Conservation (phyloP, 768 basidiomycete species). For the Serendipita sp. region DNA sequence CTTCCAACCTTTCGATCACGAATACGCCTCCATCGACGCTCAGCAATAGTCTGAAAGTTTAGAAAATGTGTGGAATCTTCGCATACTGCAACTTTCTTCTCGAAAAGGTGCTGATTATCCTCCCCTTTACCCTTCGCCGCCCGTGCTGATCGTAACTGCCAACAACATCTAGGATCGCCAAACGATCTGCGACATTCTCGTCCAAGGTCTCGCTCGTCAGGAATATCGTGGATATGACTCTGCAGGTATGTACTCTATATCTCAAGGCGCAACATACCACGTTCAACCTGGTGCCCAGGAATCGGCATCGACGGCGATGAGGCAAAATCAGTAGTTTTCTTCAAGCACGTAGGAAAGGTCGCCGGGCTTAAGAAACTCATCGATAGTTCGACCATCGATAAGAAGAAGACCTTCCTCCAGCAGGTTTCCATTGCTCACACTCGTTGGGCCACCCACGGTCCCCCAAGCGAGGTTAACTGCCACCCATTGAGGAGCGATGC, state of each 20-base stretch:
- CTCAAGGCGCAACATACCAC: not conserved
- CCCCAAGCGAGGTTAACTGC: constrained; percentile 76
- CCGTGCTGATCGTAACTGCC: not conserved
- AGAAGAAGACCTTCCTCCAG: constrained; percentile 57
- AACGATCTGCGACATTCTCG: constrained; percentile 79
- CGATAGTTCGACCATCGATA: constrained; percentile 49
- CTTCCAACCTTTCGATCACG: no score
- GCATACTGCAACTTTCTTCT: constrained; percentile 87
- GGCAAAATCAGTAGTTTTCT: constrained; percentile 56
- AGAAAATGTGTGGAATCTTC: constrained; percentile 84
- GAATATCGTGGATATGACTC: constrained; percentile 99
- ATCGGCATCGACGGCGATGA: constrained; percentile 85
- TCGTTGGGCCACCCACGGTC: constrained; percentile 97
- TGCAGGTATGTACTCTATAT: constrained; percentile 28
- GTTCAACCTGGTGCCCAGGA: constrained; percentile 23
- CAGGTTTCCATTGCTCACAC: constrained; percentile 98
- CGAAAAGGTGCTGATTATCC: constrained; percentile 56
- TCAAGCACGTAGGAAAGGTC: constrained; percentile 98
- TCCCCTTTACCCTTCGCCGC: not conserved
- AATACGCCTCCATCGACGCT: no score
- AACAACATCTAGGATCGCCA: constrained; percentile 49
- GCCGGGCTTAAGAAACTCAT: constrained; percentile 83
- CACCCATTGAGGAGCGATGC: constrained; percentile 84
- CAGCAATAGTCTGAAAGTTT: not conserved
- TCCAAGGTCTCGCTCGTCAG: constrained; percentile 79